Conservation (phyloP, 192 early-diverging fungal species). For the Coemansia furcata region DNA sequence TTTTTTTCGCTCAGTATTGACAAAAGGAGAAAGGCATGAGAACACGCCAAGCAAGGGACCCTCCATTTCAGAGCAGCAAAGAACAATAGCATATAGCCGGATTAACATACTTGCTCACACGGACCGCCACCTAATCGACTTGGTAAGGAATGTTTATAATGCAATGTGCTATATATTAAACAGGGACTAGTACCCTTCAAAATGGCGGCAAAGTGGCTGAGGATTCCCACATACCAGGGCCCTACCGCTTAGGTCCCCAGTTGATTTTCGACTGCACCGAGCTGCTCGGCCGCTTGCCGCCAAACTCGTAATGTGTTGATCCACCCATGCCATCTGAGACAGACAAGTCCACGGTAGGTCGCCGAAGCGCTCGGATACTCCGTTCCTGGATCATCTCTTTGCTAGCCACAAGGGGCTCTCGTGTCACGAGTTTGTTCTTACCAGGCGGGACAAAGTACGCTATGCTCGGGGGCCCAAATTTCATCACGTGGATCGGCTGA, state of each 20-base stretch:
- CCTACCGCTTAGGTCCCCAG: slow-evolving; percentile 28
- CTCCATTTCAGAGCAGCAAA: not conserved
- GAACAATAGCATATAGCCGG: not conserved
- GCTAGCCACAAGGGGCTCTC: not conserved
- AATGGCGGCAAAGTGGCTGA: not conserved
- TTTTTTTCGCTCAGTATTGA: not conserved
- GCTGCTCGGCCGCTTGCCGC: slow-evolving; percentile 1
- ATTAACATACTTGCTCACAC: not conserved
- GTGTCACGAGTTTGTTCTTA: not conserved
- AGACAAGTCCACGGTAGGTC: not conserved
- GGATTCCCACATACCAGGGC: not conserved
- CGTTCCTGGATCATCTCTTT: not conserved
- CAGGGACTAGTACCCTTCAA: not conserved
- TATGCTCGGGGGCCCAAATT: not conserved
- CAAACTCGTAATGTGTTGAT: slow-evolving; percentile 3
- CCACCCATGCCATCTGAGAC: slow-evolving; percentile 28
- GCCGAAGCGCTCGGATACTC: not conserved
- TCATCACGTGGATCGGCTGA: not conserved
- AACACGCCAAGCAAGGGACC: not conserved
- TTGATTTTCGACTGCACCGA: slow-evolving; percentile 34
- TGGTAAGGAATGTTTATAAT: not conserved
- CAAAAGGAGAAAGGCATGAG: not conserved
- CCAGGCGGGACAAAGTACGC: slow-evolving; percentile 3
- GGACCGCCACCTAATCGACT: not conserved
- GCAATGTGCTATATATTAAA: not conserved